phyloP scores from a whole-genome alignment of 306 rosid genomes.

The Inga leiocalycina region DNA sequence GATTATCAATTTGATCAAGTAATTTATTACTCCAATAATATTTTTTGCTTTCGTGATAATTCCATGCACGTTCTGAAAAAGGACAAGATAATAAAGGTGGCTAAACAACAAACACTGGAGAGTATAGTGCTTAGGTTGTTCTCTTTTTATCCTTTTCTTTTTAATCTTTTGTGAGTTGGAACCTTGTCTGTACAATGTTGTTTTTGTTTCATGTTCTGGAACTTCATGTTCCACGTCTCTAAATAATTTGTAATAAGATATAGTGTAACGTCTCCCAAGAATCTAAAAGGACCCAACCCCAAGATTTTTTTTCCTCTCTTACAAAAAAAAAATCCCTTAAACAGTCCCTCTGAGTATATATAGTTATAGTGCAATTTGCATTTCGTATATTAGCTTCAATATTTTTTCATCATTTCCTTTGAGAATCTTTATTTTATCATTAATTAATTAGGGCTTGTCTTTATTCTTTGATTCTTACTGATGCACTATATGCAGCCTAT shows the following conservation, averaged over 20 bases:
- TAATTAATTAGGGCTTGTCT: conserved; percentile 3
- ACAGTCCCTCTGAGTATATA: not conserved
- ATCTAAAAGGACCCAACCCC: not conserved
- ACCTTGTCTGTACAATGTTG: not conserved
- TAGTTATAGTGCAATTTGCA: not conserved
- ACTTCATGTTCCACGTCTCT: conserved; percentile 6
- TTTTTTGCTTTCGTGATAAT: not conserved
- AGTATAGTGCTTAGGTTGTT: not conserved
- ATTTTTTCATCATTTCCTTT: not conserved
- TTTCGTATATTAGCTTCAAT: not conserved
- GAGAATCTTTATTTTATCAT: not conserved
- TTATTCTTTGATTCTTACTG: not conserved
- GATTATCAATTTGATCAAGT: conserved; percentile 3
- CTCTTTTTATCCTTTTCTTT: not conserved
- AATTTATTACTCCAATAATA: not conserved
- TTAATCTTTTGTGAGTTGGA: conserved; percentile 27
- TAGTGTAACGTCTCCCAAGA: conserved; percentile 13
- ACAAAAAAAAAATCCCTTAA: not conserved
- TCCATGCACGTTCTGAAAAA: conserved; percentile 9
- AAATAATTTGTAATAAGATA: conserved; percentile 8
- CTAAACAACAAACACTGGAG: conserved; percentile 16
- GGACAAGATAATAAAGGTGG: conserved; percentile 15
- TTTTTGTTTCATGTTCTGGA: not conserved
- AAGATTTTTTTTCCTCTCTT: not conserved
- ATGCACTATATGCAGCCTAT: no score